A percentile compares a stretch with the other conserved stretches of the same genome.
phyloP scores from a whole-genome alignment of 176 grass and related monocot species.

The Aegilops bicornis region DNA sequence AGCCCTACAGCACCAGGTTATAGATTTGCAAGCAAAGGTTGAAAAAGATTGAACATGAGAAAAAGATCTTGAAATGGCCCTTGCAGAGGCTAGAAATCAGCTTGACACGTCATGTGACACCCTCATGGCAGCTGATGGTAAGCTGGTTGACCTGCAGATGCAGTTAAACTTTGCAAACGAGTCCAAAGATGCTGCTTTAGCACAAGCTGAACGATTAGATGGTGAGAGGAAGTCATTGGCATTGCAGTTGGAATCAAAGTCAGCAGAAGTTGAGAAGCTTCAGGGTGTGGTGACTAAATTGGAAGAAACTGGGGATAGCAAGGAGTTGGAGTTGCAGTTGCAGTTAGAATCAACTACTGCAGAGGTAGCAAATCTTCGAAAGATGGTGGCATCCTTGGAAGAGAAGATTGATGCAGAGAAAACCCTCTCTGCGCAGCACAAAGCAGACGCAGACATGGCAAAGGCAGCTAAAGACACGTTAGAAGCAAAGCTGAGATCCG shows the following conservation, averaged over 20 bases:
- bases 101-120: conserved; percentile 46
- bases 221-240: conserved; percentile 53
- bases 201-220: conserved; percentile 44
- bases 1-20: conserved; percentile 33
- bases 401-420: conserved; percentile 54
- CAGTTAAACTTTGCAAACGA: conserved; percentile 59
- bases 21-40: conserved; percentile 45
- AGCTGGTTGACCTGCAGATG: conserved; percentile 65
- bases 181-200: conserved; percentile 41
- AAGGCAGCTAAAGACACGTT: conserved; percentile 47
- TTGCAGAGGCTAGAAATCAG: conserved; percentile 59
- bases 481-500: conserved; percentile 52
- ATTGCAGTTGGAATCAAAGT: conserved; percentile 53
- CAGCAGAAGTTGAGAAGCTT: conserved; percentile 51
- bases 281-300: conserved; percentile 35
- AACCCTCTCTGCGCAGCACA: conserved; percentile 48
- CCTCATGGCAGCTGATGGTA: conserved; percentile 46
- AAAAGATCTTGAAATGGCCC: conserved; percentile 50
- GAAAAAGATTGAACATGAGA: conserved; percentile 65
- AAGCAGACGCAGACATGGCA: conserved; percentile 49
- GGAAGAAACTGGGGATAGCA: conserved; percentile 47
- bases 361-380: conserved; percentile 49
- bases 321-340: conserved; percentile 51
- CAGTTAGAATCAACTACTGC: conserved; percentile 53
- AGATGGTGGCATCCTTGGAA: conserved; percentile 53